Conservation (phyloP, 306 rosid species). For the Mimosa pudica region DNA sequence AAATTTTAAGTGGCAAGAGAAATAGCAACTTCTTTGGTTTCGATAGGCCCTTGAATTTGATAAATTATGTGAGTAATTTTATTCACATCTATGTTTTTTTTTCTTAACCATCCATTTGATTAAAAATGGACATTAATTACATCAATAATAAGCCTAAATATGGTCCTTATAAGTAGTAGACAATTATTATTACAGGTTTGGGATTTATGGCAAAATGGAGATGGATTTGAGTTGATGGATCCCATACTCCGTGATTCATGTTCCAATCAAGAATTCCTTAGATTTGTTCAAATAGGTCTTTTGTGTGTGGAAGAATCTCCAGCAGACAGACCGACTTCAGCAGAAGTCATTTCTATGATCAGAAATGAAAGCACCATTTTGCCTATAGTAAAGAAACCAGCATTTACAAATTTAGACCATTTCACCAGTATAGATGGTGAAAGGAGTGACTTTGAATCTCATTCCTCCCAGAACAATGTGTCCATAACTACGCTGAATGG, state of each 20-base stretch:
- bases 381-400: background rate
- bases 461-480: background rate
- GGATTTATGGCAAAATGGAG: background rate
- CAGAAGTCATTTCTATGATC: constrained; percentile 27
- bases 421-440: background rate
- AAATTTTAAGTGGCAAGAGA: constrained; percentile 40
- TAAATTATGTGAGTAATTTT: constrained; percentile 37
- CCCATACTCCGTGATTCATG: background rate
- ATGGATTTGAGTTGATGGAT: background rate
- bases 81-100: background rate
- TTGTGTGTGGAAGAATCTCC: constrained; percentile 37
- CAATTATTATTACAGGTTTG: background rate
- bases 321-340: constrained; percentile 36
- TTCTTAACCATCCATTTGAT: background rate
- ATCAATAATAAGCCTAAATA: no score
- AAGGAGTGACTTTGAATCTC: background rate
- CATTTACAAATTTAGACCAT: background rate
- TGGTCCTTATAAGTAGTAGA: background rate
- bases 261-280: constrained; percentile 14
- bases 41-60: constrained; percentile 22
- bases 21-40: constrained; percentile 23
- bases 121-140: background rate
- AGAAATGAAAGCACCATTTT: constrained; percentile 26
- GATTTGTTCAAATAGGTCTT: constrained; percentile 35
- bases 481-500: background rate